A percentile compares a stretch with the other conserved stretches of the same genome.
These are phyloP conservation scores for Leptoxyphium fumago DNA, from an alignment of 2,329 filamentous ascomycete genomes.

Conservation along the genomic window DNA sequence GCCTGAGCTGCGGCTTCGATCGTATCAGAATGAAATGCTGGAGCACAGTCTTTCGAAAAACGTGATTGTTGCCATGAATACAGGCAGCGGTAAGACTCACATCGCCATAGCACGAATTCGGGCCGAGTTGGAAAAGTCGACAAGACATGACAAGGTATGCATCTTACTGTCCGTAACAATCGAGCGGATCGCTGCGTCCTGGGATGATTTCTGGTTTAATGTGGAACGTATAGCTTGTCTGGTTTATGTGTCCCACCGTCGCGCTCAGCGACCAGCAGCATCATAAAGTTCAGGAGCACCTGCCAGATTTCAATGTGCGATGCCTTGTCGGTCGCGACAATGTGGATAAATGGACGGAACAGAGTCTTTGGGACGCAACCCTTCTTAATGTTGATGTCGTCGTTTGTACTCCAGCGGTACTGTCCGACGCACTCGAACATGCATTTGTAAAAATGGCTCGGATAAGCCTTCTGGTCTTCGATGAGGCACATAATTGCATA, in stretches of 20 bases:
- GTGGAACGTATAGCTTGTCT: slow-evolving; percentile 21
- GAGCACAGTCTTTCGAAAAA: slow-evolving; percentile 29
- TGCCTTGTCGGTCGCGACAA: slow-evolving; percentile 54
- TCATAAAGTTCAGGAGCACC: slow-evolving; percentile 8
- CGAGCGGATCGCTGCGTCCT: neutral
- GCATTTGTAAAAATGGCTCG: slow-evolving; percentile 53
- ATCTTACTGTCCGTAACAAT: neutral
- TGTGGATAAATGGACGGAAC: slow-evolving; percentile 58
- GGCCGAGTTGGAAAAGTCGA: slow-evolving; percentile 26
- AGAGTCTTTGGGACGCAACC: slow-evolving; percentile 50
- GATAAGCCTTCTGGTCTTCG: slow-evolving; percentile 60
- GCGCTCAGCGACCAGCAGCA: slow-evolving; percentile 32
- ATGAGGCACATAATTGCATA: slow-evolving; percentile 73
- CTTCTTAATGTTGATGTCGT: slow-evolving; percentile 54
- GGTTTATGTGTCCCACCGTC: slow-evolving; percentile 33
- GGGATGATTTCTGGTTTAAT: neutral
- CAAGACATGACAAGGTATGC: slow-evolving; percentile 20
- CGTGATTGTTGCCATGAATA: slow-evolving; percentile 35
- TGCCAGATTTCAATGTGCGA: slow-evolving; percentile 39
- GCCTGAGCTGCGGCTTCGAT: slow-evolving; percentile 17
- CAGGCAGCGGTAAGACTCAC: slow-evolving; percentile 35
- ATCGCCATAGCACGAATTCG: slow-evolving; percentile 31
- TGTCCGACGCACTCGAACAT: slow-evolving; percentile 60
- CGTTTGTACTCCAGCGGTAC: slow-evolving; percentile 61
- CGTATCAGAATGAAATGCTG: slow-evolving; percentile 37